A percentile compares a stretch with the other conserved stretches of the same genome.
Conservation (phyloP, 163 green algal genomes). For the Scenedesmus sp. region DNA sequence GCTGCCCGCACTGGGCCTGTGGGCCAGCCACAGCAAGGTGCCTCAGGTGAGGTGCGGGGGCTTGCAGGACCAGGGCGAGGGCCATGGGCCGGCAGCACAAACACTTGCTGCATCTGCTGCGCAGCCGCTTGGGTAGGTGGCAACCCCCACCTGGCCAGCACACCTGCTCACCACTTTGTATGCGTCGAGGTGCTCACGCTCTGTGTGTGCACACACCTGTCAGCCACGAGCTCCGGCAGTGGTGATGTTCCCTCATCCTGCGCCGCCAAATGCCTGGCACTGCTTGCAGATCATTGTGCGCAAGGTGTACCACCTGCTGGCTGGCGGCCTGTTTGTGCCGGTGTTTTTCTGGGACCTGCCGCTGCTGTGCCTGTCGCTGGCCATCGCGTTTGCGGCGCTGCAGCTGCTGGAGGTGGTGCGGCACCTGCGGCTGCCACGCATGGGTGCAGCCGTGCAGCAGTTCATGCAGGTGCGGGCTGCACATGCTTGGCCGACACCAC, state of each 20-base stretch:
- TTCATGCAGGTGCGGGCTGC: conserved; percentile 50
- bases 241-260: too few relatives aligned
- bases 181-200: not conserved
- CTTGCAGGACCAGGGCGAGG: not conserved
- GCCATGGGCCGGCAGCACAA: not conserved
- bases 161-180: not conserved
- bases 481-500: too few relatives aligned
- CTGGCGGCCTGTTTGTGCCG: conserved; percentile 81
- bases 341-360: conserved; percentile 74
- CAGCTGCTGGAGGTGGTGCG: conserved; percentile 75
- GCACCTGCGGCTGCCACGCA: not conserved
- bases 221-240: too few relatives aligned
- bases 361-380: conserved; percentile 75
- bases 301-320: conserved; percentile 88
- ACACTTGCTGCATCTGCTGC: not conserved
- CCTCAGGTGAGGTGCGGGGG: not conserved
- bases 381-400: conserved; percentile 74
- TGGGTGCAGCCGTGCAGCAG: conserved; percentile 22
- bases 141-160: not conserved
- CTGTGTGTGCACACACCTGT: not conserved
- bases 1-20: conserved; percentile 27
- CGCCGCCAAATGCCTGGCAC: not conserved
- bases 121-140: not conserved
- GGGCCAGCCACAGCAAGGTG: not conserved
- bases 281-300: conserved; percentile 58